Conservation (phyloP, 169 alveolate species). For the Perkinsus olseni region DNA sequence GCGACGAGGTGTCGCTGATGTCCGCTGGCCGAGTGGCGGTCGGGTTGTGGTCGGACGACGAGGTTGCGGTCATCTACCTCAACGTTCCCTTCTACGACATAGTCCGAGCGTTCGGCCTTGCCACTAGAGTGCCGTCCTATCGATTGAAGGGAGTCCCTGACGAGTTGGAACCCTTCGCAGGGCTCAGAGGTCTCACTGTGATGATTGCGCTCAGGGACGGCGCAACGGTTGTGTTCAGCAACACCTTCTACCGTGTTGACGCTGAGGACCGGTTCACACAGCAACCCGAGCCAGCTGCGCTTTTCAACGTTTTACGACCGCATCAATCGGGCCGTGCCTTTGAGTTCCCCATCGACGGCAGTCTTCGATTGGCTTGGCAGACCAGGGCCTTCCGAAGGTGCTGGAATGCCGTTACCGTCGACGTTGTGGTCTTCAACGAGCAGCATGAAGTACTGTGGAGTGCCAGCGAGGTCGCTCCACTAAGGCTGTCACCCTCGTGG, state of each 20-base stretch:
- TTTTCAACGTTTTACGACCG: neutral
- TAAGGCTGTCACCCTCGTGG: neutral
- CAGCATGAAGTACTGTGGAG: neutral
- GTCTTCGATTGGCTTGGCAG: neutral
- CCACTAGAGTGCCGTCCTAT: neutral
- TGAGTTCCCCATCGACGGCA: neutral
- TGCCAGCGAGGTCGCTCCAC: neutral
- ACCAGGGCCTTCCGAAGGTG: neutral
- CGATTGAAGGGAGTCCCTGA: neutral
- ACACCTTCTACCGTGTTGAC: neutral
- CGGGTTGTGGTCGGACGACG: neutral
- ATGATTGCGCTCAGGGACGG: neutral
- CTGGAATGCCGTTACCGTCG: neutral
- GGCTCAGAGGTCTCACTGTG: neutral
- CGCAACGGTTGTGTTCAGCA: neutral
- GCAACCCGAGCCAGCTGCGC: neutral
- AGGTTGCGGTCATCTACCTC: neutral
- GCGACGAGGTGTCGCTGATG: neutral
- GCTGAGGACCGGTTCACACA: neutral
- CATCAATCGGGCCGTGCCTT: neutral
- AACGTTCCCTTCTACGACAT: neutral
- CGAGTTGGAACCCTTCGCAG: neutral
- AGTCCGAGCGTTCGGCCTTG: neutral
- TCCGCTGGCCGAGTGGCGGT: neutral
- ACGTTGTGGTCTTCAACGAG: neutral